Conservation (phyloP, 306 rosid species). For the Begonia fuchsioides region DNA sequence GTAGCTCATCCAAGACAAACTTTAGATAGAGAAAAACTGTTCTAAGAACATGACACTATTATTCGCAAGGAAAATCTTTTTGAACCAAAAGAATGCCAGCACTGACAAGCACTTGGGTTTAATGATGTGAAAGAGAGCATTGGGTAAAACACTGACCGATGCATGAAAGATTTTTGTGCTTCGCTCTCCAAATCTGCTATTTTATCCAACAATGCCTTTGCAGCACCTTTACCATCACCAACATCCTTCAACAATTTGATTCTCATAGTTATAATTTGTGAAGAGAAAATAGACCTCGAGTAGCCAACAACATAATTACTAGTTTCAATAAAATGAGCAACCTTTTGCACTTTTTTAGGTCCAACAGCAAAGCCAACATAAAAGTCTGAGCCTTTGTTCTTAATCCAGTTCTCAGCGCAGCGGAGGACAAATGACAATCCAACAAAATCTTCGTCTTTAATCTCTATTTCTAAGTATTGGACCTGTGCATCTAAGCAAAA, state of each 20-base stretch:
- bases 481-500: conserved; percentile 38
- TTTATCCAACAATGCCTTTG: conserved; percentile 56
- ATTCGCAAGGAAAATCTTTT: too few relatives aligned
- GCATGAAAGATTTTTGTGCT: conserved; percentile 97
- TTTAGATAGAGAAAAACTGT: too few relatives aligned
- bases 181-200: conserved; percentile 73
- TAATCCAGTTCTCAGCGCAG: conserved; percentile 63
- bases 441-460: conserved; percentile 42
- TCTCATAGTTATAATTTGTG: conserved; percentile 5
- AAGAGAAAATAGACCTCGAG: background rate
- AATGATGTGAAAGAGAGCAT: too few relatives aligned
- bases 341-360: conserved; percentile 52
- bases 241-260: conserved; percentile 35
- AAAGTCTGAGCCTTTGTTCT: conserved; percentile 80
- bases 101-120: too few relatives aligned
- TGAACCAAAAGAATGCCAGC: too few relatives aligned
- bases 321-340: conserved; percentile 14
- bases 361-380: conserved; percentile 39
- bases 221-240: conserved; percentile 70
- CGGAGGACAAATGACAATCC: conserved; percentile 78
- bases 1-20: too few relatives aligned
- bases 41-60: too few relatives aligned
- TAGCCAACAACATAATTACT: too few relatives aligned
- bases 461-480: conserved; percentile 53
- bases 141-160: conserved; percentile 40